These are phyloP conservation scores for Eremomyces bilateralis DNA, from an alignment of 495 filamentous ascomycete species.

Conservation along the genomic window DNA sequence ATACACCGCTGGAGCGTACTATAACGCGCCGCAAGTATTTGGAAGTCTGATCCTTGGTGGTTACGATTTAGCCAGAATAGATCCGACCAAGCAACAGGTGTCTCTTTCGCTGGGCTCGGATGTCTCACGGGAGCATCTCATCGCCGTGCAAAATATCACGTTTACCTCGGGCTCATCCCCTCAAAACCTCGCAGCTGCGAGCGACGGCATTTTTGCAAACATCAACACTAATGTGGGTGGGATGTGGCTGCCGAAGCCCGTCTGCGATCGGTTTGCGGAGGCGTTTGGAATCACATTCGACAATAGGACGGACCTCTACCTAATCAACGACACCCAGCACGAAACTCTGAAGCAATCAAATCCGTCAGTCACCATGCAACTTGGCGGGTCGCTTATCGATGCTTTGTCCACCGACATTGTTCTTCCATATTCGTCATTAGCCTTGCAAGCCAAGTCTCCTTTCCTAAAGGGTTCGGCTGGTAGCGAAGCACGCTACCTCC, in stretches of 20 bases:
- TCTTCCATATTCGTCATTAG: slow-evolving; percentile 18
- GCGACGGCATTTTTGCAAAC: slow-evolving; percentile 12
- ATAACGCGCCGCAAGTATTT: slow-evolving; percentile 11
- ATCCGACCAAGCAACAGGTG: too few species aligned
- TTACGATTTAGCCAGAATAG: slow-evolving; percentile 15
- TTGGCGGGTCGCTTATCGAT: slow-evolving; percentile 9
- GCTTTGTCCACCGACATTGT: slow-evolving; percentile 8
- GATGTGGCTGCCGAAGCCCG: slow-evolving; percentile 17
- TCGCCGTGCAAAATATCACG: slow-evolving; percentile 15
- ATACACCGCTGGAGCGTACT: slow-evolving; percentile 18
- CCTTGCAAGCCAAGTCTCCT: slow-evolving; percentile 12
- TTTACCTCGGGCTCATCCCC: too few species aligned
- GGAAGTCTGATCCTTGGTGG: slow-evolving; percentile 18
- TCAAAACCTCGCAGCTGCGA: too few species aligned
- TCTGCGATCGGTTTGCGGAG: slow-evolving; percentile 15
- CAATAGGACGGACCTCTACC: slow-evolving; percentile 12
- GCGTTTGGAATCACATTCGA: slow-evolving; percentile 17
- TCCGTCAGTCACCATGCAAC: slow-evolving; percentile 14
- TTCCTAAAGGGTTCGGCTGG: slow-evolving; percentile 9
- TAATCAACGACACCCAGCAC: slow-evolving; percentile 16
- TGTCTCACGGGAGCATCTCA: slow-evolving; percentile 12
- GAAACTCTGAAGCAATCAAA: slow-evolving; percentile 11
- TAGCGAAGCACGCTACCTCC: slow-evolving; percentile 17
- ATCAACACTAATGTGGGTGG: slow-evolving; percentile 15
- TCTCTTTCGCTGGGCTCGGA: slow-evolving; percentile 12